phyloP scores from a whole-genome alignment of 108 stramenopile species.

The Nitzschia inconspicua region DNA sequence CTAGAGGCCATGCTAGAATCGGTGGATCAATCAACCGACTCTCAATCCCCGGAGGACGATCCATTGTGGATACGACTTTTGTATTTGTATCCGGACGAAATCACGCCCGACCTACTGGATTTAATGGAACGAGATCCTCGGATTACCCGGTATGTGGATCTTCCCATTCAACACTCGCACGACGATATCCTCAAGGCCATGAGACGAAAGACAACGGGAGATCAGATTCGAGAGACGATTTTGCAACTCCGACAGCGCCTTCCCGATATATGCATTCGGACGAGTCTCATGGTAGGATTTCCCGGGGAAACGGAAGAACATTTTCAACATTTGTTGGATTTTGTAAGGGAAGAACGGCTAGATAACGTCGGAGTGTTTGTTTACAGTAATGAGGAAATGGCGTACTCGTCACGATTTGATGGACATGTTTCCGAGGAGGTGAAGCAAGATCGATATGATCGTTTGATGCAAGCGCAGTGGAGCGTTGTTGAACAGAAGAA shows the following conservation, averaged over 20 bases:
- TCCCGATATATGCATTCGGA: constrained; percentile 68
- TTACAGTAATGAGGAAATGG: constrained; percentile 38
- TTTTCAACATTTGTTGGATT: constrained; percentile 66
- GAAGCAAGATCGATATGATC: constrained; percentile 60
- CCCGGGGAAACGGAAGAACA: constrained; percentile 85
- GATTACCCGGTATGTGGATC: constrained; percentile 39
- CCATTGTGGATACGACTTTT: constrained; percentile 39
- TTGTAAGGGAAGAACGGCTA: constrained; percentile 47
- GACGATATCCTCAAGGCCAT: constrained; percentile 34
- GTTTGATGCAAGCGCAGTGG: constrained; percentile 38
- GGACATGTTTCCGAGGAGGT: constrained; percentile 66
- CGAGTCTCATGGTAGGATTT: constrained; percentile 80
- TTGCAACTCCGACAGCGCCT: constrained; percentile 32
- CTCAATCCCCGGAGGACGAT: no score
- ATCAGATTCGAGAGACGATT: constrained; percentile 30
- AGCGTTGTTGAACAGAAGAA: constrained; percentile 29
- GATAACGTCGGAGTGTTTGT: constrained; percentile 39
- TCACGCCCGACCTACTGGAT: constrained; percentile 32
- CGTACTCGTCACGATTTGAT: constrained; percentile 30
- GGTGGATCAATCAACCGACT: constrained; percentile 2
- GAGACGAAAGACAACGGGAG: constrained; percentile 30
- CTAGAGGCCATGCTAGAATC: constrained; percentile 19
- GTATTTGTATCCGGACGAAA: constrained; percentile 50
- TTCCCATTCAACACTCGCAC: constrained; percentile 48
- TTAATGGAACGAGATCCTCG: constrained; percentile 34